phyloP scores from a whole-genome alignment of 1,284 basidiomycete species.

The Microbotryum silenes-acaulis region DNA sequence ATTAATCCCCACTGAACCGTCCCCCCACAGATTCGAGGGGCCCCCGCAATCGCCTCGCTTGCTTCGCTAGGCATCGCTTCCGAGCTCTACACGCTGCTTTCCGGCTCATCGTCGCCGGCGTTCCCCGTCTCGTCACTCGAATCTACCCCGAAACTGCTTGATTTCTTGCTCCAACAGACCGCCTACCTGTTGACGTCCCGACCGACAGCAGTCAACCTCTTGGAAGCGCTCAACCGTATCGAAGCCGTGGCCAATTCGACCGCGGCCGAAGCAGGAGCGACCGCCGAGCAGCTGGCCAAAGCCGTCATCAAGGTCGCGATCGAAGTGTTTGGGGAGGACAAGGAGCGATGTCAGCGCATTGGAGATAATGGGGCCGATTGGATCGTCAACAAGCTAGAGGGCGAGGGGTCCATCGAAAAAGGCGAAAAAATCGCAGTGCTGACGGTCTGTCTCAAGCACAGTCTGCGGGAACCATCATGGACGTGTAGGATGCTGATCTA shows the following conservation, averaged over 20 bases:
- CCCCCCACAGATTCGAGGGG: conserved; percentile 64
- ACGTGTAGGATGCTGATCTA: too few relatives aligned
- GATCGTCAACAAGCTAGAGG: conserved; percentile 56
- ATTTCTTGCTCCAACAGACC: conserved; percentile 53
- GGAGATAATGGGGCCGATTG: conserved; percentile 73
- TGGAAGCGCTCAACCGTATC: conserved; percentile 68
- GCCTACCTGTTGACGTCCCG: conserved; percentile 71
- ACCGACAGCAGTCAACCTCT: conserved; percentile 90
- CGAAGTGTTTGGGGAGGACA: conserved; percentile 69
- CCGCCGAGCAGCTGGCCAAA: conserved; percentile 46
- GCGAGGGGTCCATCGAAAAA: conserved; percentile 38
- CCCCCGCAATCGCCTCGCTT: conserved; percentile 86
- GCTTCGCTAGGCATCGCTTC: conserved; percentile 70
- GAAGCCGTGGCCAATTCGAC: conserved; percentile 34
- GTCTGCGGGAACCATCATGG: neutral
- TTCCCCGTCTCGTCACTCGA: conserved; percentile 45
- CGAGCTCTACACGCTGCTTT: conserved; percentile 41
- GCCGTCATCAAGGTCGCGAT: conserved; percentile 52
- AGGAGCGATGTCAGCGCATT: conserved; percentile 74
- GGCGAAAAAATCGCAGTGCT: conserved; percentile 61
- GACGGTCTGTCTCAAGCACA: conserved; percentile 44
- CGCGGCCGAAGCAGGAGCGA: conserved; percentile 42
- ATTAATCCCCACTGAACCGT: too few relatives aligned
- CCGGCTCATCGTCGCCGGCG: conserved; percentile 46
- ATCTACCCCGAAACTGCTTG: conserved; percentile 50